These are phyloP conservation scores for Vigna mungo DNA, from an alignment of 306 rosid species.

Conservation along the genomic window DNA sequence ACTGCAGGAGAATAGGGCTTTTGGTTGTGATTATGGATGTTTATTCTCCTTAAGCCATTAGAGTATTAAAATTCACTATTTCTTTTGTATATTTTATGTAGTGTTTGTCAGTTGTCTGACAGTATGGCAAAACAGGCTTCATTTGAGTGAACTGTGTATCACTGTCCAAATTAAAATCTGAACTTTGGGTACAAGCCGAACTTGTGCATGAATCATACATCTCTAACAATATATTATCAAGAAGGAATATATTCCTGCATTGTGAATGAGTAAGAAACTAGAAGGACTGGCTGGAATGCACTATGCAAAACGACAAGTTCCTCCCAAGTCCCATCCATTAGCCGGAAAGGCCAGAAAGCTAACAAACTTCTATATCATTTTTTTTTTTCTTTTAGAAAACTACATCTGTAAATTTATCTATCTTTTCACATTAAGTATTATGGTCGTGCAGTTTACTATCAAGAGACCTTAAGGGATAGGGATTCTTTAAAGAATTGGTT, in stretches of 20 bases:
- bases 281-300: constrained; percentile 10
- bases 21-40: background rate
- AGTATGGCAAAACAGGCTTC: constrained; percentile 15
- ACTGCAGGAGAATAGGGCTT: background rate
- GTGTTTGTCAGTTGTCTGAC: background rate
- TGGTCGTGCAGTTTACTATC: constrained; percentile 2
- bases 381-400: background rate
- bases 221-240: background rate
- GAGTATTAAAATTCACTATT: constrained; percentile 2
- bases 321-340: background rate
- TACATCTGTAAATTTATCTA: background rate
- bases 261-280: background rate
- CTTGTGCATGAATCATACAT: background rate
- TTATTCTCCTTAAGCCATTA: constrained; percentile 27
- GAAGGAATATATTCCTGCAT: background rate
- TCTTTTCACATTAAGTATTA: background rate
- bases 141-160: background rate
- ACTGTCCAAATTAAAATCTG: background rate
- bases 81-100: background rate
- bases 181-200: background rate
- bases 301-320: background rate
- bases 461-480: constrained; percentile 4
- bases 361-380: background rate
- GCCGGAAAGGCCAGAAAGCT: background rate
- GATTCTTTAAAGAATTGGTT: background rate